Evolutionary conservation across 2,329 filamentous ascomycete genomes (phyloP).

Genomic region (Teratosphaeria gauchensis): DNA sequence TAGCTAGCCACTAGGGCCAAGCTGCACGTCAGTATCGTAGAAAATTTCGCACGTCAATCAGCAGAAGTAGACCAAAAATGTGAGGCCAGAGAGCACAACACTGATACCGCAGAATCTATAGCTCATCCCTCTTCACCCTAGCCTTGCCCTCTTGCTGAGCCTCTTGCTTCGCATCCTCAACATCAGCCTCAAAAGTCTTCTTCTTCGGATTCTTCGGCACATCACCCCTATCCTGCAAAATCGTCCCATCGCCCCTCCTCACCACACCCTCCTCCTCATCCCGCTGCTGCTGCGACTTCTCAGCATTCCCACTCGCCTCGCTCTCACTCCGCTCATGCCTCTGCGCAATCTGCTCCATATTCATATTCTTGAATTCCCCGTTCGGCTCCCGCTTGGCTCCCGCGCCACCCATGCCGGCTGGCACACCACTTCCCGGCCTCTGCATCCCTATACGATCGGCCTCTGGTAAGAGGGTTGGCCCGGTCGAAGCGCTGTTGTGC

Average conservation of each 20-base stretch:
- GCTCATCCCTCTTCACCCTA: slow-evolving; percentile 23
- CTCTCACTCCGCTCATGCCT: slow-evolving; percentile 31
- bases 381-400: slow-evolving; percentile 25
- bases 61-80: neutral
- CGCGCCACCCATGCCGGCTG: slow-evolving; percentile 43
- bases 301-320: neutral
- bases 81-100: neutral
- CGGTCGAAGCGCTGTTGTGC: slow-evolving; percentile 35
- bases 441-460: slow-evolving; percentile 10
- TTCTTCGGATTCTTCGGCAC: slow-evolving; percentile 48
- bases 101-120: slow-evolving; percentile 9
- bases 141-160: slow-evolving; percentile 7
- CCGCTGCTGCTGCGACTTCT: neutral
- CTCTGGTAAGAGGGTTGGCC: slow-evolving; percentile 23
- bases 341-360: slow-evolving; percentile 27
- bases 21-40: neutral
- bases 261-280: slow-evolving; percentile 9
- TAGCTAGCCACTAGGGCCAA: too few species aligned
- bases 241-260: slow-evolving; percentile 36
- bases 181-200: slow-evolving; percentile 49
- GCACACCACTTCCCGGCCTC: slow-evolving; percentile 24
- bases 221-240: slow-evolving; percentile 30
- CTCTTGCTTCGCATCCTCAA: slow-evolving; percentile 24
- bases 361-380: slow-evolving; percentile 16
- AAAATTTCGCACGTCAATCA: neutral